Percentiles rank a stretch among this genome's conserved stretches.
phyloP scores from a whole-genome alignment of 306 rosid species.

The Casuarina cunninghamiana region DNA sequence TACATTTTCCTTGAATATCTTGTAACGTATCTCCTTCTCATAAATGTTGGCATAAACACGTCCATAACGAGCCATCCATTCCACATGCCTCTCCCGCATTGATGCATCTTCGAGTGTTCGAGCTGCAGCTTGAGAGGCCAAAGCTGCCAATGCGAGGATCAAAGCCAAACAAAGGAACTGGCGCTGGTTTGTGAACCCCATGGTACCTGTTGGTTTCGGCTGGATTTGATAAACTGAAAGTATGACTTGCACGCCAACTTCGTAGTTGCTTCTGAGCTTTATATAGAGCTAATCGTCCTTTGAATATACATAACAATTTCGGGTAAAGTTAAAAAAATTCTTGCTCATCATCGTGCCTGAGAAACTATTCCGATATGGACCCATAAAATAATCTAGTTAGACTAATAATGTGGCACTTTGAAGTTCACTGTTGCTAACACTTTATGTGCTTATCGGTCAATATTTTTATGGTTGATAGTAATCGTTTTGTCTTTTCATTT shows the following conservation, averaged over 20 bases:
- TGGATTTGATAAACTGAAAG: neutral
- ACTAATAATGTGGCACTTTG: neutral
- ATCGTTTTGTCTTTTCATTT: neutral
- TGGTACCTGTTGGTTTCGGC: neutral
- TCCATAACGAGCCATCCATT: conserved; percentile 40
- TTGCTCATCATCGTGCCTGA: neutral
- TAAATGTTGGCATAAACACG: conserved; percentile 7
- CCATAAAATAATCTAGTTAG: neutral
- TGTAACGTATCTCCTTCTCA: too few species aligned
- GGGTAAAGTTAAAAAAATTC: too few species aligned
- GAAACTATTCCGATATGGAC: neutral
- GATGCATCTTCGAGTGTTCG: conserved; percentile 38
- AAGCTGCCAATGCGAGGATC: too few species aligned
- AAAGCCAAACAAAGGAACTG: too few species aligned
- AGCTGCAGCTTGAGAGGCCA: neutral
- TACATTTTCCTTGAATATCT: conserved; percentile 8
- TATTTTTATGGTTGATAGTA: neutral
- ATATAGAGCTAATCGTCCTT: neutral
- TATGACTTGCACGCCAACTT: neutral
- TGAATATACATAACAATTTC: too few species aligned
- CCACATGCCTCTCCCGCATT: conserved; percentile 32
- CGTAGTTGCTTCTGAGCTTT: neutral
- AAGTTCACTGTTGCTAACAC: too few species aligned
- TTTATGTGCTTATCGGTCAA: too few species aligned
- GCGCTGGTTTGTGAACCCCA: conserved; percentile 22